These are phyloP conservation scores for Talaromyces proteolyticus DNA, from an alignment of 495 filamentous ascomycete genomes.

Conservation along the genomic window DNA sequence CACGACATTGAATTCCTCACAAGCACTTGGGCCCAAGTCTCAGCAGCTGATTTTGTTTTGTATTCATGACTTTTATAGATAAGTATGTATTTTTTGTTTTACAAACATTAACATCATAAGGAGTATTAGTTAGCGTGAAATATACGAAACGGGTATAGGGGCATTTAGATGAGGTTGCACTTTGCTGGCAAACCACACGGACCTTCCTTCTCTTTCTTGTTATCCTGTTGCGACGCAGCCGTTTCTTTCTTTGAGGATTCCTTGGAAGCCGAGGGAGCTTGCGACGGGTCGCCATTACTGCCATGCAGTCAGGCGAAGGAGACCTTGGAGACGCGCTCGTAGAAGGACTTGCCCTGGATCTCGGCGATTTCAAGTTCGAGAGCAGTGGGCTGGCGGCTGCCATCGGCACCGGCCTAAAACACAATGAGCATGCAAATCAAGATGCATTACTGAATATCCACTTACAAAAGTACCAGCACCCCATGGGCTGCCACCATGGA, in stretches of 20 bases:
- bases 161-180: conserved; percentile 51
- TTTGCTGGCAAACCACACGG: conserved; percentile 67
- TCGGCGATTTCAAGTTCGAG: conserved; percentile 73
- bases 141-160: conserved; percentile 9
- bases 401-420: conserved; percentile 51
- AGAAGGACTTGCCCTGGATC: conserved; percentile 83
- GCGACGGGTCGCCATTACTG: conserved; percentile 27
- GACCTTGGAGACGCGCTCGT: conserved; percentile 67
- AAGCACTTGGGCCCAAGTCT: too few species aligned
- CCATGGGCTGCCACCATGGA: conserved; percentile 85
- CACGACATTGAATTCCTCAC: too few species aligned
- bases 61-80: neutral
- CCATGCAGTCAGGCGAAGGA: conserved; percentile 81
- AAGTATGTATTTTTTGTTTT: too few species aligned
- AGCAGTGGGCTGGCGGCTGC: conserved; percentile 70
- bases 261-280: conserved; percentile 19
- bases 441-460: neutral
- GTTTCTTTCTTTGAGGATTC: conserved; percentile 12
- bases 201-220: conserved; percentile 41
- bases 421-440: conserved; percentile 7
- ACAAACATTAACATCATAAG: neutral
- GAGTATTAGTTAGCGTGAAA: neutral
- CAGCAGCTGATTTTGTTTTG: conserved; percentile 2
- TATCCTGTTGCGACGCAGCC: conserved; percentile 17
- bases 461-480: conserved; percentile 89